Evolutionary conservation across 2,329 filamentous ascomycete species (phyloP).

Genomic region (Byssothecium circinans): DNA sequence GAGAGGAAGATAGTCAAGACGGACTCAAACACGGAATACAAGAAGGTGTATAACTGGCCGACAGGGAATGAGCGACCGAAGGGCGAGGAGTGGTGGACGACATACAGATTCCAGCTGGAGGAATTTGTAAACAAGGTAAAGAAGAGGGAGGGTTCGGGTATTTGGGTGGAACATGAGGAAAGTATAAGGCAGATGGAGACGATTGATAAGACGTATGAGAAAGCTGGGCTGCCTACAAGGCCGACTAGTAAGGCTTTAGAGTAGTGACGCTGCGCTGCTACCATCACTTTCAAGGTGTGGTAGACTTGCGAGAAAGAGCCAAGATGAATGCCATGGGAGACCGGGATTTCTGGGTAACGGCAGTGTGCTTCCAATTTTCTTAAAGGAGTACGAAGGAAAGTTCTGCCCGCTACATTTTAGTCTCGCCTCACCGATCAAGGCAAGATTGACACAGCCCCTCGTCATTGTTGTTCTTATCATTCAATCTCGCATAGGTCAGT

Average conservation of each 20-base stretch:
- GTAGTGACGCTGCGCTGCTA: too few species aligned
- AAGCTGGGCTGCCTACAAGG: conserved; percentile 27
- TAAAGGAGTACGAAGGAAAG: too few species aligned
- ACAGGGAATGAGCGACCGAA: conserved; percentile 16
- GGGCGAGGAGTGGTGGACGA: conserved; percentile 29
- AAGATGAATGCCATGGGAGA: too few species aligned
- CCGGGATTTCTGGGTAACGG: too few species aligned
- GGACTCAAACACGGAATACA: conserved; percentile 8
- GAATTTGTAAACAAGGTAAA: conserved; percentile 39
- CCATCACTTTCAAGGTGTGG: too few species aligned
- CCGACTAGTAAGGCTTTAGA: conserved; percentile 30
- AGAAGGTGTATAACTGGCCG: conserved; percentile 30
- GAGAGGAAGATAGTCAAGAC: conserved; percentile 10
- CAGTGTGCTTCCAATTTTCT: too few species aligned
- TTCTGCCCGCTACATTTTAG: too few species aligned
- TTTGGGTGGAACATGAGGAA: conserved; percentile 38
- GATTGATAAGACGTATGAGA: conserved; percentile 40
- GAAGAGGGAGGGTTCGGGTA: conserved; percentile 25
- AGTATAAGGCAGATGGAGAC: conserved; percentile 40
- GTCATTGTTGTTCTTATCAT: too few species aligned
- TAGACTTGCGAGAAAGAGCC: too few species aligned
- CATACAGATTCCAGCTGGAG: conserved; percentile 39
- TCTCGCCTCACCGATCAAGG: too few species aligned
- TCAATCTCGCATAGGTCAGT: too few species aligned
- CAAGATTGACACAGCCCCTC: too few species aligned